Evolutionary conservation across 768 basidiomycete genomes (phyloP).

Genomic region (Rhodotorula sphaerocarpa): DNA sequence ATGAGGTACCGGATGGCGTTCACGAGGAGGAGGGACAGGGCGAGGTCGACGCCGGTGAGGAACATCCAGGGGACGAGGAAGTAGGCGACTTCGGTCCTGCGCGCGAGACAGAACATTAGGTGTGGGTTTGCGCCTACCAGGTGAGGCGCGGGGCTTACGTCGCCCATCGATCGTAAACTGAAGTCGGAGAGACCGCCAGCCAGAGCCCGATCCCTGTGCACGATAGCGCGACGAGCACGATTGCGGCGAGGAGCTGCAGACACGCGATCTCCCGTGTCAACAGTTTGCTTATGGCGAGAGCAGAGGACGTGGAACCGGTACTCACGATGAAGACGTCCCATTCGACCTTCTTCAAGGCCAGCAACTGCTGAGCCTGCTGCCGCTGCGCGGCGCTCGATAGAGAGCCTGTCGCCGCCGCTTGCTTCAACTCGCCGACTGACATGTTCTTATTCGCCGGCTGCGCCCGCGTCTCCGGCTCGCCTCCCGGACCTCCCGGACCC

Average conservation of each 20-base stretch:
- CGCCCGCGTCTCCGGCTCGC: no score
- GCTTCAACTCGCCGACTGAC: not conserved
- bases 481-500: no score
- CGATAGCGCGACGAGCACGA: not conserved
- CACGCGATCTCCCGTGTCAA: no score
- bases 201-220: conserved; percentile 1
- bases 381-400: not conserved
- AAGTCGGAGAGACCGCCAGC: not conserved
- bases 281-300: no score
- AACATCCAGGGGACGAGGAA: conserved; percentile 12
- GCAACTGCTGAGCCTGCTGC: conserved; percentile 10
- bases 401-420: conserved; percentile 2
- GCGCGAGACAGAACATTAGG: fast-evolving
- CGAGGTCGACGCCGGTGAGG: conserved; percentile 7
- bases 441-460: not conserved
- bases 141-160: not conserved
- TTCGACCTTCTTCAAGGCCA: conserved; percentile 10
- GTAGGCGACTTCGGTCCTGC: conserved; percentile 6
- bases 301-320: not conserved
- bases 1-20: conserved; percentile 3
- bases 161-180: not conserved
- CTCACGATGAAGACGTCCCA: conserved; percentile 8
- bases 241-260: conserved; percentile 2
- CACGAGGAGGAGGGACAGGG: conserved; percentile 10
- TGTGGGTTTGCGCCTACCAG: no score